phyloP scores from a whole-genome alignment of 2,329 filamentous ascomycete genomes.

The Catunica adiposa region DNA sequence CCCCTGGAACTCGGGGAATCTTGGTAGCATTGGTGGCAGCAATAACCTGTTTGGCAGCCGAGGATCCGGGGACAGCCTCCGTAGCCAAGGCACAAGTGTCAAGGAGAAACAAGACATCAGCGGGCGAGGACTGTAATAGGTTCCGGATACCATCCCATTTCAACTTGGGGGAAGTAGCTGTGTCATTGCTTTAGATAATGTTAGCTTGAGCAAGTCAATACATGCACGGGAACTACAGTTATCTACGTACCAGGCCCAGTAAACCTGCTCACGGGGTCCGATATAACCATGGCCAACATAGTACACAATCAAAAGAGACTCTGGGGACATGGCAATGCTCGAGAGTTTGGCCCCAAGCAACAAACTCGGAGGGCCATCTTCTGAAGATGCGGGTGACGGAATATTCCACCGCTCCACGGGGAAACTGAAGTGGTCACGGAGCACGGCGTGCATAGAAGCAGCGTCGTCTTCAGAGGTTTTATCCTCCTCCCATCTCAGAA shows the following conservation, averaged over 20 bases:
- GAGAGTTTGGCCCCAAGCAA: constrained; percentile 45
- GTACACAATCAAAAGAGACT: constrained; percentile 47
- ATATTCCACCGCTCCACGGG: constrained; percentile 44
- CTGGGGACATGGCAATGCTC: constrained; percentile 39
- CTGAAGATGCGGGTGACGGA: constrained; percentile 39
- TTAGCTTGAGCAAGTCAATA: constrained; percentile 9
- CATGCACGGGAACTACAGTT: background rate
- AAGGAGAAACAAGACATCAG: constrained; percentile 45
- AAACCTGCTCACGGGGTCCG: constrained; percentile 42
- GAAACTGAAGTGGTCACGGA: constrained; percentile 44
- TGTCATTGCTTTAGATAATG: constrained; percentile 31
- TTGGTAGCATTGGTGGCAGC: constrained; percentile 39
- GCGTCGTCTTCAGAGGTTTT: constrained; percentile 36
- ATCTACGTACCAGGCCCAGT: constrained; percentile 45
- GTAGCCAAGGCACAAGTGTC: constrained; percentile 42
- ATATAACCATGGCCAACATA: constrained; percentile 46
- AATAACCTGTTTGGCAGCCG: constrained; percentile 45
- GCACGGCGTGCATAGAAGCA: constrained; percentile 36
- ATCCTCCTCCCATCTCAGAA: constrained; percentile 48
- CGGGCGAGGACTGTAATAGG: constrained; percentile 44
- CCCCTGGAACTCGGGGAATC: constrained; percentile 22
- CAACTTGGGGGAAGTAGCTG: constrained; percentile 41
- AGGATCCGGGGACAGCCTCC: constrained; percentile 32
- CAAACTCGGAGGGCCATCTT: constrained; percentile 23
- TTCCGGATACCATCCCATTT: constrained; percentile 48